Conservation (phyloP, 1,139 yeast species). For the Kodamaea anthophila region DNA sequence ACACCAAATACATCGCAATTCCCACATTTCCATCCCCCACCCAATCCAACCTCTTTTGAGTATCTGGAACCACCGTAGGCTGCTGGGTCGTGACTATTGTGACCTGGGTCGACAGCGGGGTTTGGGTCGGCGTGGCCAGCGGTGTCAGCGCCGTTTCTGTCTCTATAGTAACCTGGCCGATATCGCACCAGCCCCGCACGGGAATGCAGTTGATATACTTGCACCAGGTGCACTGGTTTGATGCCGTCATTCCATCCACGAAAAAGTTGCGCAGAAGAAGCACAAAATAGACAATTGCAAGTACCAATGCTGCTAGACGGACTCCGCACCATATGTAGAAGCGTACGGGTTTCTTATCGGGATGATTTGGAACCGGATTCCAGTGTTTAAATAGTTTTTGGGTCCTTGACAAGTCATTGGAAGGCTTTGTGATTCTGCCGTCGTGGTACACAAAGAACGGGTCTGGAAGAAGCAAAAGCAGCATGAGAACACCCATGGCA, state of each 20-base stretch:
- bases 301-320: conserved; percentile 40
- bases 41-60: conserved; percentile 4
- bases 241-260: conserved; percentile 18
- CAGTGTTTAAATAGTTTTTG: conserved; percentile 40
- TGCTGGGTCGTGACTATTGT: conserved; percentile 2
- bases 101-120: conserved; percentile 1
- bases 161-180: conserved; percentile 42
- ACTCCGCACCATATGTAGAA: conserved; percentile 47
- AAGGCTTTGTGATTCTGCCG: conserved; percentile 28
- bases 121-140: conserved; percentile 5
- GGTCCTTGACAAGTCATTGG: conserved; percentile 21
- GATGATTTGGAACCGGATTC: conserved; percentile 34
- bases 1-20: conserved; percentile 12
- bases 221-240: conserved; percentile 56
- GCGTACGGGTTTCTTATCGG: conserved; percentile 27
- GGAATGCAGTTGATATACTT: conserved; percentile 69
- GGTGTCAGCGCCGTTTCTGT: conserved; percentile 9
- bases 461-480: conserved; percentile 50
- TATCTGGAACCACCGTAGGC: conserved; percentile 5
- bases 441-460: conserved; percentile 47
- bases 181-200: conserved; percentile 67
- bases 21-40: conserved; percentile 10
- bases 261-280: conserved; percentile 46
- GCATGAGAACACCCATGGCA: conserved; percentile 52
- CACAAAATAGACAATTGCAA: conserved; percentile 48